These are phyloP conservation scores for Raddia distichophylla DNA, from an alignment of 176 grass and related monocot species.

Conservation along the genomic window DNA sequence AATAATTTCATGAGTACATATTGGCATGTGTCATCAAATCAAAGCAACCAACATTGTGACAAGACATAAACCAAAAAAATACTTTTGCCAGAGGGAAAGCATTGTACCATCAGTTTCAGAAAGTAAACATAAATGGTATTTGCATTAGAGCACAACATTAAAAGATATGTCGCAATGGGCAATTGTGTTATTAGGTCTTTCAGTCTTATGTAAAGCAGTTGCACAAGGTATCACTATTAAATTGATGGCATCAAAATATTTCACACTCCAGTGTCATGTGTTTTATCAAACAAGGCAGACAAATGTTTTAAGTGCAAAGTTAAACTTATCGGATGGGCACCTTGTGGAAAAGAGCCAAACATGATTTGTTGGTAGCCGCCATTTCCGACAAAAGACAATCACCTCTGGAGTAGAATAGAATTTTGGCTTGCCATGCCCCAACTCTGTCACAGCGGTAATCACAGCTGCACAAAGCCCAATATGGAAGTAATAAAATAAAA, in stretches of 20 bases:
- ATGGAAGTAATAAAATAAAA: constrained; percentile 35
- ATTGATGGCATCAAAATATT: constrained; percentile 16
- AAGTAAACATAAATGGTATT: not conserved
- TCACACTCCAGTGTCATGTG: constrained; percentile 12
- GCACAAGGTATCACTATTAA: constrained; percentile 3
- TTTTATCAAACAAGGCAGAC: not conserved
- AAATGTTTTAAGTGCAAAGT: constrained; percentile 6
- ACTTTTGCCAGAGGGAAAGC: not conserved
- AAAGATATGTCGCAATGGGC: not conserved
- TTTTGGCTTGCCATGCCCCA: constrained; percentile 86
- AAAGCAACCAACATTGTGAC: constrained; percentile 18
- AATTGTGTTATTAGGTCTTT: constrained; percentile 2
- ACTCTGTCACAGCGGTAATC: constrained; percentile 82
- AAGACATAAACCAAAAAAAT: constrained; percentile 18
- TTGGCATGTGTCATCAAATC: not conserved
- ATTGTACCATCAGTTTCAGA: constrained; percentile 5
- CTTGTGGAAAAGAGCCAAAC: constrained; percentile 97
- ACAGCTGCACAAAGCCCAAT: constrained; percentile 59
- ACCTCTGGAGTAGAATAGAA: constrained; percentile 94
- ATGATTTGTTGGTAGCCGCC: constrained; percentile 90
- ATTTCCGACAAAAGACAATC: constrained; percentile 88
- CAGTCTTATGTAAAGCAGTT: constrained; percentile 4
- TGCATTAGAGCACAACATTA: not conserved
- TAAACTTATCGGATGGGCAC: constrained; percentile 52
- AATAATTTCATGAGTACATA: not conserved